A percentile compares a stretch with the other conserved stretches of the same genome.
phyloP scores from a whole-genome alignment of 1,139 yeast species.

The Geotrichum aggregatum region DNA sequence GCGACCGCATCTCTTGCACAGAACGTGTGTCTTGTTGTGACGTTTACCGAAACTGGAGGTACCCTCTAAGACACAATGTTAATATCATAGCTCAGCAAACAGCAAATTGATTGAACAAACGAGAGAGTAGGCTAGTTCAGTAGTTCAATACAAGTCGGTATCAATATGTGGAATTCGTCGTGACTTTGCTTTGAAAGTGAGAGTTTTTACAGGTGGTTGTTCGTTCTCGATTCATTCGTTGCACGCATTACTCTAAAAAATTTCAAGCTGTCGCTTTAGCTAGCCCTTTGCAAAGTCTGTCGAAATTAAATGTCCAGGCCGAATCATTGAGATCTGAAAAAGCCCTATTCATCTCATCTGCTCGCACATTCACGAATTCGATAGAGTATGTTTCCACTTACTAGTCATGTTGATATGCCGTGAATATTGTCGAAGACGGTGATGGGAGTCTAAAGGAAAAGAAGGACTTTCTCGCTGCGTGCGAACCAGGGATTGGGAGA shows the following conservation, averaged over 20 bases:
- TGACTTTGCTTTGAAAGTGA: too few relatives aligned
- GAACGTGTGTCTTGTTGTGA: conserved; percentile 99
- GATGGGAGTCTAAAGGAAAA: conserved; percentile 4
- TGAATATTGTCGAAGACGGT: conserved; percentile 16
- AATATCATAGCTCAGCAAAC: not conserved
- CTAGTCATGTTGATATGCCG: conserved; percentile 24
- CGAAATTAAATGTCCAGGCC: not conserved
- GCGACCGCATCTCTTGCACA: conserved; percentile 98
- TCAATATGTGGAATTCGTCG: not conserved
- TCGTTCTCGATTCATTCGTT: too few relatives aligned
- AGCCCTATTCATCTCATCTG: not conserved
- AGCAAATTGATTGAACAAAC: too few relatives aligned
- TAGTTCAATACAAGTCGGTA: not conserved
- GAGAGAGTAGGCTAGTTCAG: not conserved
- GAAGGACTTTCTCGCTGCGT: conserved; percentile 10
- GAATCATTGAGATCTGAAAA: too few relatives aligned
- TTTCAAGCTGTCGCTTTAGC: not conserved
- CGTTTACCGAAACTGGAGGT: conserved; percentile 99
- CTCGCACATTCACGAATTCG: not conserved
- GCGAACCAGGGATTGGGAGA: not conserved
- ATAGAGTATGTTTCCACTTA: conserved; percentile 15
- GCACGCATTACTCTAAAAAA: not conserved
- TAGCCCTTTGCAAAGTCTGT: not conserved
- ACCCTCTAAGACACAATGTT: conserved; percentile 65
- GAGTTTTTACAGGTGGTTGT: too few relatives aligned